Base-by-base conservation (phyloP, 2,329 filamentous ascomycete genomes). In the Aureobasidium uvarum region DNA sequence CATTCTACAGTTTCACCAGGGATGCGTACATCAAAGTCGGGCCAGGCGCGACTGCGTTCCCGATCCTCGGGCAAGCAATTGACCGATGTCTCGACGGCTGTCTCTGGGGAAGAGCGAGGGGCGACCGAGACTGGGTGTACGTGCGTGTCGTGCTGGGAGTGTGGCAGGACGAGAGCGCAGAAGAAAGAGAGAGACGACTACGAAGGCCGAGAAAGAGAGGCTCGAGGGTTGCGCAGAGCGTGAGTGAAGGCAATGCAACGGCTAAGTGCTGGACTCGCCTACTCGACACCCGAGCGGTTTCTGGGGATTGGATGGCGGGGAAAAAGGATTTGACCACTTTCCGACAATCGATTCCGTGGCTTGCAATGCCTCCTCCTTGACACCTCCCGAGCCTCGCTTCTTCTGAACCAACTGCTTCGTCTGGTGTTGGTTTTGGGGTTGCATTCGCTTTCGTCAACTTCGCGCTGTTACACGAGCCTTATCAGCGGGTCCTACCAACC, bases 1-100 rank as follows among this genome's bases (percentile, higher is more conserved):
- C 82, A 84, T 84, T 70, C 69, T 74, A 68, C 66, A 59, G 55
- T 45, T 0, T 81, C 81, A 0, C 81, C 81, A 20, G 56, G 33
- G 43, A 60, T 45, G 41, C 33, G 62, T 36, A 36, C 63, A 65
- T 65, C 54, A 65, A 65, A 55, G 54, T 58, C 52, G 46, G 54
- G 63, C 65, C 64, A 62, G 66, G 60, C 64, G 67, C 65, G 60
- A 65, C 56, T 52, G 50, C 64, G 54, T 25, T 64, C 60, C 60
- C 48, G 50, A 46, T 51, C 23, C 59, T 62, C 59, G 59, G 59
- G 59, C 59, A 62, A 51, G 45, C 46, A 28, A 62, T 52, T 62
- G 59, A 36, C 59, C 59, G 50, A 48, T 41, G 38, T 48, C 20
- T 38, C 23, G 7, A 38, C 18, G 28, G 18, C 58, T 11, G 45